Evolutionary conservation across 768 basidiomycete species (phyloP), one percentile per base, ranked within the genome.

Genomic region (Boletales sp.): DNA sequence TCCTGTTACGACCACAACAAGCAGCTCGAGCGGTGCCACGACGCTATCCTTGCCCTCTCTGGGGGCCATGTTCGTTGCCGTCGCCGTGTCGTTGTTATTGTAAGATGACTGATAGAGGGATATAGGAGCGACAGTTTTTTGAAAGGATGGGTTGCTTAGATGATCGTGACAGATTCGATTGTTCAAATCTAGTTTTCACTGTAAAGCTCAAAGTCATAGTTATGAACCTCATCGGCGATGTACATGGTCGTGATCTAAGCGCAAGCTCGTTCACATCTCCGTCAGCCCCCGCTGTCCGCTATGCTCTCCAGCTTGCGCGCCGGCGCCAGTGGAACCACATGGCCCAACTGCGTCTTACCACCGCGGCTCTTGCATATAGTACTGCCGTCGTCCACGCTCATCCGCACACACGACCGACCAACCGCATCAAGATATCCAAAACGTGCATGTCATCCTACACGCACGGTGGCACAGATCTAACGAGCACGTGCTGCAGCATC

Each of bases 291-390:
- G 29, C 79, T 84, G 64, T 97, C 94, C 14, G 91, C 77, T 12
- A 82, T 83, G 55, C 87, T 80, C 65, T 98, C 95, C 50, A 97
- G 62, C 65, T 90, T 90, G 44, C 97, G 77, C 3, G 97, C 91
- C 19, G 95, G 87, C 34, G 90, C 74, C 3, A 89, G 94, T 2
- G 95, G 92, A 40, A 97, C 86, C 11, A 85, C 84, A 52, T 97
- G 93, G 45, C 79, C 81, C 27, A 98, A 75, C 95, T 95, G 98
- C 0, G 79, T 81, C 95, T 61, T 98, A 94, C 83, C 90, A 89
- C 24, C 97, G 76, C 2, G 84, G 83, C 41, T 76, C 74, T 61
- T 97, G 92, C 8, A 97, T 67, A 66, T 82, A 94, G 63, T 97
- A 94, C 42, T 92, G 79, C 37, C 91, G 85, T 2, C 9, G 4